Evolutionary conservation across 2,329 filamentous ascomycete species (phyloP), one percentile per base, ranked within the genome.

Genomic region (Pseudogymnoascus sp.): DNA sequence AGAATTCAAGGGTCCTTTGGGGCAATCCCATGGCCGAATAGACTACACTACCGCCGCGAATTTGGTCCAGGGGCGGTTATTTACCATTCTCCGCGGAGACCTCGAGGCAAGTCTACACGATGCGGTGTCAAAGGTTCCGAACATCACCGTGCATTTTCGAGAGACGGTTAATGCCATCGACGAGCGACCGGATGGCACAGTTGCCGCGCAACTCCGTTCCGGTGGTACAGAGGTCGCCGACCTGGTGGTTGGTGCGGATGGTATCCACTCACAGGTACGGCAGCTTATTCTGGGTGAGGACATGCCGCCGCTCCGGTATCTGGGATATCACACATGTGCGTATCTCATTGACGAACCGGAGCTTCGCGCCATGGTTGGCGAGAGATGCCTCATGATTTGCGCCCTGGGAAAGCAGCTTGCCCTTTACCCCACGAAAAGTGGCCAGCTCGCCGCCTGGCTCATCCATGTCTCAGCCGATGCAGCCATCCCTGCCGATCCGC

Each of bases 201-300:
- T 26, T 26, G 23, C 23, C 23, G 23, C 23, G 23, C 23, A 26
- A 26, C 23, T 26, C 23, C 23, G 23, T 5, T 26, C 23, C 3
- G 23, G 23, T 26, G 23, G 23, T 4, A 26, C 23, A 26, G 23
- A 26, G 23, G 23, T 26, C 6, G 23, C 23, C 23, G 23, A 26
- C 23, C 23, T 26, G 23, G 23, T 26, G 23, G 23, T 26, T 26
- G 23, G 23, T 26, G 23, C 23, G 2, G 23, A 26, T 26, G 23
- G 23, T 5, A 26, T 26, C 23, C 23, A 26, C 6, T 26, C 87
- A 0, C 78, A 75, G n/a, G 82, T 86, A 0, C 84, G 87, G 44
- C 74, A 76, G 19, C 40, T 42, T 21, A 42, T 42, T 21, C 17
- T 42, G 17, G 40, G 17, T 9, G 17, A 42, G 15, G 40, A 42